phyloP scores from a whole-genome alignment of 2,329 filamentous ascomycete genomes.

The Exophiala alcalophila region DNA sequence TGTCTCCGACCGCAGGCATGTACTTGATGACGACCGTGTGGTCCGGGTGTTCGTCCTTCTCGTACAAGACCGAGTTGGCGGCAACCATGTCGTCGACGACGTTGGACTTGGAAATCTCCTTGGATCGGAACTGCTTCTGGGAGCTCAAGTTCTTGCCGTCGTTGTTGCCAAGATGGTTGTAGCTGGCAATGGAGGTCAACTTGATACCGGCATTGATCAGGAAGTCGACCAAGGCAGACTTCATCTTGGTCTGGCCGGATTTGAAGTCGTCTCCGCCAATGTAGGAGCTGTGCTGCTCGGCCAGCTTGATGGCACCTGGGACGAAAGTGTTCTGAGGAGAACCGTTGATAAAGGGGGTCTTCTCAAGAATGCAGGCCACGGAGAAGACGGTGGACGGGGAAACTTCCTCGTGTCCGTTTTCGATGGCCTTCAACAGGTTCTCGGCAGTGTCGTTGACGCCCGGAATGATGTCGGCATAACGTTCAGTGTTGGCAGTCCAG shows the following conservation, averaged over 20 bases:
- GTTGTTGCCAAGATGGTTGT: constrained; percentile 99
- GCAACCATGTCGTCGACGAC: constrained; percentile 99
- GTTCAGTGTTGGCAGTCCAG: constrained; percentile 99
- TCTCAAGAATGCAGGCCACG: constrained; percentile 87
- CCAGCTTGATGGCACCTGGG: constrained; percentile 83
- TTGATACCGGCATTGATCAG: constrained; percentile 98
- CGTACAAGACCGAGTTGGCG: constrained; percentile 88
- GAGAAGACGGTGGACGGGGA: constrained; percentile 94
- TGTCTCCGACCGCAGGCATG: constrained; percentile 97
- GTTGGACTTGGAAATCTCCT: constrained; percentile 99
- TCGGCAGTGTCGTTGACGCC: constrained; percentile 97
- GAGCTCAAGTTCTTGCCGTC: constrained; percentile 98
- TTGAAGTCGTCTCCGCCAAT: constrained; percentile 99
- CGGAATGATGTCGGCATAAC: constrained; percentile 80
- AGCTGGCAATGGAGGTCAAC: constrained; percentile 95
- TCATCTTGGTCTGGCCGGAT: constrained; percentile 99
- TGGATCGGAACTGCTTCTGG: constrained; percentile 97
- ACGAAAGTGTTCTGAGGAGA: constrained; percentile 99
- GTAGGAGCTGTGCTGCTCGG: constrained; percentile 81
- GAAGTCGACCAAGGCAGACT: constrained; percentile 97
- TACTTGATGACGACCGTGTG: constrained; percentile 99
- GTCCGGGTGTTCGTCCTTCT: constrained; percentile 88
- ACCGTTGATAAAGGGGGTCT: constrained; percentile 94
- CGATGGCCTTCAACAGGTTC: constrained; percentile 84
- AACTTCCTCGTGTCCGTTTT: constrained; percentile 83